phyloP scores from a whole-genome alignment of 805 yeast species.

The Candida coquimbonensis region DNA sequence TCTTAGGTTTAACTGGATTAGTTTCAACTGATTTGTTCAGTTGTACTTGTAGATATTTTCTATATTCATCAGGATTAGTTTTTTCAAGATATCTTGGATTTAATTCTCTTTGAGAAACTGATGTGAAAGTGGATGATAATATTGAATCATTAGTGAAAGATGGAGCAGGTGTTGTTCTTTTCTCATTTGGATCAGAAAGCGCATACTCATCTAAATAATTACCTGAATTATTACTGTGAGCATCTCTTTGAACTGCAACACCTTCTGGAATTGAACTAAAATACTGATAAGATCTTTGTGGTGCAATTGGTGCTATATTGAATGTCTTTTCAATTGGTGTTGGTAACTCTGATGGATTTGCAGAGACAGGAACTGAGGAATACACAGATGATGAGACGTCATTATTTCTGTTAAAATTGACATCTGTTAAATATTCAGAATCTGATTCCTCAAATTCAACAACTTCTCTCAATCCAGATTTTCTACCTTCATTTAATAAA shows the following conservation, averaged over 20 bases:
- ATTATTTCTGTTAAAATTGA: not conserved
- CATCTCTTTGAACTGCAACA: constrained; percentile 3
- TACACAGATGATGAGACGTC: constrained; percentile 21
- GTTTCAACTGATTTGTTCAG: constrained; percentile 1
- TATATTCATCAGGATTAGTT: constrained; percentile 17
- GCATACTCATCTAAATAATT: constrained; percentile 10
- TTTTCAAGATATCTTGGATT: constrained; percentile 46
- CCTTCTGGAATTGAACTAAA: constrained; percentile 13
- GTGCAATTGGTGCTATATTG: not conserved
- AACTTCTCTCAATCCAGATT: constrained; percentile 1
- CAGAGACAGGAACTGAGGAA: constrained; percentile 18
- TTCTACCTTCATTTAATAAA: not conserved
- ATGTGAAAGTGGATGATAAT: constrained; percentile 55
- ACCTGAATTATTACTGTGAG: not conserved
- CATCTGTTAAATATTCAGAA: constrained; percentile 1
- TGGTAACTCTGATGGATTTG: constrained; percentile 11
- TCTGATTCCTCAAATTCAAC: constrained; percentile 1
- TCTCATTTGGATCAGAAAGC: constrained; percentile 19
- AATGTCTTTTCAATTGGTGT: constrained; percentile 11
- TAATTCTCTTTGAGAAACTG: constrained; percentile 69
- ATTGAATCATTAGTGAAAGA: constrained; percentile 27
- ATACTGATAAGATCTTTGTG: not conserved
- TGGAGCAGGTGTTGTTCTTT: constrained; percentile 24
- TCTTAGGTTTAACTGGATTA: too few species aligned
- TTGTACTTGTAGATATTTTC: constrained; percentile 5